These are phyloP conservation scores for Podaxis sp. DNA, from an alignment of 768 basidiomycete species.

Conservation along the genomic window DNA sequence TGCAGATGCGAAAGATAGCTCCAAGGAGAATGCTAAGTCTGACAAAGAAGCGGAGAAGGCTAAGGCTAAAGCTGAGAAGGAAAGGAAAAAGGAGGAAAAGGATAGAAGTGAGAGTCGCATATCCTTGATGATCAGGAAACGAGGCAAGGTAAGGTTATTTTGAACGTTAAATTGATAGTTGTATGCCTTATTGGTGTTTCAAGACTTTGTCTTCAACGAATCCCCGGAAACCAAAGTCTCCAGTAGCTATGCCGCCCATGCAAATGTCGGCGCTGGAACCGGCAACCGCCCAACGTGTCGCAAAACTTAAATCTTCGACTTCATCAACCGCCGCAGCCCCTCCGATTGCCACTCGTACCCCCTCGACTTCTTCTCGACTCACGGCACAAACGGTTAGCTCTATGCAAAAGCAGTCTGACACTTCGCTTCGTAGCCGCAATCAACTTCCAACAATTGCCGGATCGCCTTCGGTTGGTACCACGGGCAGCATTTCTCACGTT, in stretches of 20 bases:
- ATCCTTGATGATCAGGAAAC: conserved; percentile 84
- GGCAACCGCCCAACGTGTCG: conserved; percentile 81
- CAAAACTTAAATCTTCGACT: conserved; percentile 63
- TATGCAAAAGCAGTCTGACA: conserved; percentile 84
- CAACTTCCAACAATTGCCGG: conserved; percentile 91
- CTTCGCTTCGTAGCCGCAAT: conserved; percentile 72
- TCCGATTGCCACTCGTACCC: conserved; percentile 35
- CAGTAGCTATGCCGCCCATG: conserved; percentile 82
- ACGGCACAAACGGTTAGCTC: conserved; percentile 86
- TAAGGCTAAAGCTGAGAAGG: conserved; percentile 44
- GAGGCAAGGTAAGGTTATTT: conserved; percentile 73
- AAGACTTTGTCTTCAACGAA: conserved; percentile 86
- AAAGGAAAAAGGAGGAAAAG: conserved; percentile 71
- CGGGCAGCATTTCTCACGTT: conserved; percentile 44
- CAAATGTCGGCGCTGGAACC: conserved; percentile 85
- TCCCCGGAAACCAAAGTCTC: conserved; percentile 68
- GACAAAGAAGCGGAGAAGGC: conserved; percentile 52
- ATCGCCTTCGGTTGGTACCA: conserved; percentile 82
- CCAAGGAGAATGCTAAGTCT: conserved; percentile 41
- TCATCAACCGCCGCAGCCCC: conserved; percentile 46
- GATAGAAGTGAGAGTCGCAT: conserved; percentile 90
- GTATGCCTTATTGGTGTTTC: conserved; percentile 16
- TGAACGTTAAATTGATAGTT: neutral
- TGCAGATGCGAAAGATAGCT: conserved; percentile 59
- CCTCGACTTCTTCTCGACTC: conserved; percentile 58